phyloP scores from a whole-genome alignment of 768 basidiomycete genomes.

The Melanogaster broomeanus region DNA sequence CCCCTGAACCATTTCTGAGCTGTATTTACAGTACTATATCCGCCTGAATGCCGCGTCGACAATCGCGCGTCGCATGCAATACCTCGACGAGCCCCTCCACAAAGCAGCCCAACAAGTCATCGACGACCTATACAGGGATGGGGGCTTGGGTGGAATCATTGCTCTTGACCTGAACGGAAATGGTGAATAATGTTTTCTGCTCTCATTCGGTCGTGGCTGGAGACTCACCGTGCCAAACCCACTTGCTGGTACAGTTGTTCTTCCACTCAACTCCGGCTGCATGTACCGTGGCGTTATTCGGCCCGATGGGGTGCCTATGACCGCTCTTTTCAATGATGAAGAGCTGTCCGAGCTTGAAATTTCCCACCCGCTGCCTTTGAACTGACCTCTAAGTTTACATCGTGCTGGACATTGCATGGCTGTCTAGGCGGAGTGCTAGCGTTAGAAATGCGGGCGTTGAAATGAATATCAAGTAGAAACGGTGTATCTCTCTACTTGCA shows the following conservation, averaged over 20 bases:
- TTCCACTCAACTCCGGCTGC: slow-evolving; percentile 66
- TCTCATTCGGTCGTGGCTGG: not conserved
- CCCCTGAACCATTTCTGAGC: slow-evolving; percentile 4
- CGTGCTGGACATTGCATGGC: too few species aligned
- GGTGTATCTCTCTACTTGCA: too few species aligned
- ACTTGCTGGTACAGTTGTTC: slow-evolving; percentile 48
- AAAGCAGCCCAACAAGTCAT: slow-evolving; percentile 58
- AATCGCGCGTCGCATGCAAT: slow-evolving; percentile 66
- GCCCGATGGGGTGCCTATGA: too few species aligned
- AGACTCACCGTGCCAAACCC: not conserved
- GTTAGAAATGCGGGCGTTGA: too few species aligned
- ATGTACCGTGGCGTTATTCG: slow-evolving; percentile 22
- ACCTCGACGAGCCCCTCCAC: slow-evolving; percentile 54
- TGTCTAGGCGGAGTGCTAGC: too few species aligned
- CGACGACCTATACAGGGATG: slow-evolving; percentile 55
- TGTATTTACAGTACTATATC: slow-evolving; percentile 65
- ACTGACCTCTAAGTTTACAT: too few species aligned
- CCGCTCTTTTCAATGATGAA: slow-evolving; percentile 68
- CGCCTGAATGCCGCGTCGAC: slow-evolving; percentile 66
- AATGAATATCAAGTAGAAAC: too few species aligned
- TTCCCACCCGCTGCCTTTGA: not conserved
- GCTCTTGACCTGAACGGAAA: slow-evolving; percentile 71
- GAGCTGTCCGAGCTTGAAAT: slow-evolving; percentile 30
- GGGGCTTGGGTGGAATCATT: slow-evolving; percentile 75
- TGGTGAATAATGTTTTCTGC: slow-evolving; percentile 40